phyloP scores from a whole-genome alignment of 305 asterid genomes.

The Rubia tinctorum region DNA sequence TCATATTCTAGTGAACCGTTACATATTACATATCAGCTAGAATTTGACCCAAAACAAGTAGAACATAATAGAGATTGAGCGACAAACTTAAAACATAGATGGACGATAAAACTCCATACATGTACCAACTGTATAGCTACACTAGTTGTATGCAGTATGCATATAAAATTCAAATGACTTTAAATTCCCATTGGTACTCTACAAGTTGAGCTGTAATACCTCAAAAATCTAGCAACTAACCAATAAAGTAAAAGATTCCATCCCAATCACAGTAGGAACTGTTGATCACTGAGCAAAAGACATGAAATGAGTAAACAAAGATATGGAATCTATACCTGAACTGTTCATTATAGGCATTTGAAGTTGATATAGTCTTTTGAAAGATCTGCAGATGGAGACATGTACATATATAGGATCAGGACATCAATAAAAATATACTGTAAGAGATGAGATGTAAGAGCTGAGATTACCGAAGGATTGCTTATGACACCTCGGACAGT shows the following conservation, averaged over 20 bases:
- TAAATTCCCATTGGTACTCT: not conserved
- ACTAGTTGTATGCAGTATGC: not conserved
- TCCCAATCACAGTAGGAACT: not conserved
- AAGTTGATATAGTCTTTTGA: slow-evolving; percentile 98
- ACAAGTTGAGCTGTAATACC: not conserved
- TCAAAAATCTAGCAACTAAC: not conserved
- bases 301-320: not conserved
- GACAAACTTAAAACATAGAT: not conserved
- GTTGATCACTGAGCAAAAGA: not conserved
- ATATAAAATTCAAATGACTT: not conserved
- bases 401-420: not conserved
- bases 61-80: not conserved
- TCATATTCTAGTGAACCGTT: not conserved
- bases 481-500: slow-evolving; percentile 98
- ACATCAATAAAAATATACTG: not conserved
- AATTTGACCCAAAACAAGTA: not conserved
- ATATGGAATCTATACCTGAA: slow-evolving; percentile 50
- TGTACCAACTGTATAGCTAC: not conserved
- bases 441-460: not conserved
- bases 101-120: not conserved
- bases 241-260: not conserved
- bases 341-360: slow-evolving; percentile 96
- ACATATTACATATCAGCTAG: not conserved
- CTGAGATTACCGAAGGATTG: slow-evolving; percentile 81
- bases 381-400: slow-evolving; percentile 63